Percentiles rank a stretch among this genome's conserved stretches.
Conservation (phyloP, 768 basidiomycete species). For the Gloeophyllum trabeum region DNA sequence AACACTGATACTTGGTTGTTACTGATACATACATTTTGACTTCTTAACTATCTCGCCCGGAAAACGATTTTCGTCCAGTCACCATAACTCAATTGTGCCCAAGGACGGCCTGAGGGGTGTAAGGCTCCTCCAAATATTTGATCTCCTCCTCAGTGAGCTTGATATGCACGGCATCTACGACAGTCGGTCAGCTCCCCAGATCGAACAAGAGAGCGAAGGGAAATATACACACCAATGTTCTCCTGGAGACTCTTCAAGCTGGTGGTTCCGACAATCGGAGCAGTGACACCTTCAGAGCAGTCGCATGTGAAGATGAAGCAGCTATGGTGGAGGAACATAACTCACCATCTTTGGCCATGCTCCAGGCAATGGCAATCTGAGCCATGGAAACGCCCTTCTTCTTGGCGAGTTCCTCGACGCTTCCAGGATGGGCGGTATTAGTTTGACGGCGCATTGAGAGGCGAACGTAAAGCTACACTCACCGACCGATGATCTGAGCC, state of each 20-base stretch:
- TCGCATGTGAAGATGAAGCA: not conserved
- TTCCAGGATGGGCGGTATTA: too few relatives aligned
- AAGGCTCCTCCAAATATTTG: conserved; percentile 28
- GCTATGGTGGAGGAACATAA: conserved; percentile 9
- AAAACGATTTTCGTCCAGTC: too few relatives aligned
- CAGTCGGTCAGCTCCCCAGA: conserved; percentile 11
- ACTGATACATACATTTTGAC: too few relatives aligned
- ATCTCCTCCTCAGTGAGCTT: conserved; percentile 30
- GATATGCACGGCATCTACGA: conserved; percentile 8
- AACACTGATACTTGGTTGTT: too few relatives aligned
- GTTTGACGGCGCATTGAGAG: too few relatives aligned
- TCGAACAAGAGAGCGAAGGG: conserved; percentile 8
- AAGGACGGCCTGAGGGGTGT: conserved; percentile 7
- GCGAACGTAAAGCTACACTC: too few relatives aligned
- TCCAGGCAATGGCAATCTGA: conserved; percentile 35
- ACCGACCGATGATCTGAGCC: conserved; percentile 9
- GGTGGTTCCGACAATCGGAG: not conserved
- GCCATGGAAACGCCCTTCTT: conserved; percentile 30
- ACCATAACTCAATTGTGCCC: not conserved
- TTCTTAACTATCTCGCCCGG: not conserved
- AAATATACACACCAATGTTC: not conserved
- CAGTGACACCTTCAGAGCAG: not conserved
- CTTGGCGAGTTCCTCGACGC: conserved; percentile 29
- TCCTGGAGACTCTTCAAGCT: not conserved
- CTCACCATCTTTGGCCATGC: conserved; percentile 21